Evolutionary conservation across 2,329 filamentous ascomycete genomes (phyloP), one percentile per base, ranked within the genome.

Genomic region (Hymenoscyphus occultus): DNA sequence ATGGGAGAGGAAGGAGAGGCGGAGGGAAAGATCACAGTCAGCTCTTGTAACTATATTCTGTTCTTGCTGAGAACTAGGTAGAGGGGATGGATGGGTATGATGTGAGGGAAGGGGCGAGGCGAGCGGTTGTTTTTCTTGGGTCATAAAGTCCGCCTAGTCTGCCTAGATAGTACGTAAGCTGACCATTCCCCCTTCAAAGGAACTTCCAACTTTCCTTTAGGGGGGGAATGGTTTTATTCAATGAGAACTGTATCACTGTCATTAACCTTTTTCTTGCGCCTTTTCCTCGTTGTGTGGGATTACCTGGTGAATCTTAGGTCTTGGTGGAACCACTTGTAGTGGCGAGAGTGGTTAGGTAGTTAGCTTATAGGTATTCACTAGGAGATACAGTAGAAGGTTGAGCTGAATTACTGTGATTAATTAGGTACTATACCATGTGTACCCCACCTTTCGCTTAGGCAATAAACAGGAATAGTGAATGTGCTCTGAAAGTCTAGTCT

Each of bases 21-120:
- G 13, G 19, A 19, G n/a, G 9, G 10, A 7, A 39, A 63, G 22
- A 48, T 28, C 19, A 42, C 45, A 62, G 48, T 56, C 31, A 62
- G 16, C 35, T 56, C 51, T 62, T 62, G 60, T 63, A 63, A 59
- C 19, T 59, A 59, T 63, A 63, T 63, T 28, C 19, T 63, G 45
- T 51, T 51, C 45, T 16, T 19, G 19, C 22, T 51, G n/a, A 22
- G 45, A 51, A 19, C 45, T 51, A 51, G 45, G 45, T 51, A 51
- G 45, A 51, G 19, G n/a, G 22, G 9, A 19, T 19, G 16, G 45
- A 22, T 48, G n/a, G 19, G 16, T 35, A 28, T 28, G 28, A 28
- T 35, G 35, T 35, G 35, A 35, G 9, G 35, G 35, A 10, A 35
- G 35, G 35, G 9, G 4, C 5, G 35, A 35, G 35, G 9, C 5